These are phyloP conservation scores for Leersia perrieri DNA, from an alignment of 176 grass and related monocot genomes.

Conservation along the genomic window DNA sequence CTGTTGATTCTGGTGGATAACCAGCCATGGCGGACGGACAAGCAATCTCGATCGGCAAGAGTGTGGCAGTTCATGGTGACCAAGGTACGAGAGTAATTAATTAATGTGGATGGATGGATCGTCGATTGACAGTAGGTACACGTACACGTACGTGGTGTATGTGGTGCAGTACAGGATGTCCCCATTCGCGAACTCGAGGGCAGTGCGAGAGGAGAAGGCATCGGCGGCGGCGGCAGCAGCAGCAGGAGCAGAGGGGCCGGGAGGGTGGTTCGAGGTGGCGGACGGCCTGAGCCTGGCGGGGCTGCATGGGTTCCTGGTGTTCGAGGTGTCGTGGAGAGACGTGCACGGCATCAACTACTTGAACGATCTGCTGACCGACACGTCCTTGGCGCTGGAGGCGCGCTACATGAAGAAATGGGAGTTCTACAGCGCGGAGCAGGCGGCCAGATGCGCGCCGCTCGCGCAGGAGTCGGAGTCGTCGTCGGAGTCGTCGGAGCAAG, in stretches of 20 bases:
- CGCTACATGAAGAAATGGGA: conserved; percentile 92
- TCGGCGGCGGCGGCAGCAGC: too few species aligned
- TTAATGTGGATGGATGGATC: too few species aligned
- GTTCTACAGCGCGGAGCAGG: conserved; percentile 75
- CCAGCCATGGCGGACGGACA: conserved; percentile 69
- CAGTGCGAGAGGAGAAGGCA: too few species aligned
- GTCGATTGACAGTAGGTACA: too few species aligned
- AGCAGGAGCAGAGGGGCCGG: too few species aligned
- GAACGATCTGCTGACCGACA: conserved; percentile 85
- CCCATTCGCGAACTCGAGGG: conserved; percentile 69
- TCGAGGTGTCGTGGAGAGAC: conserved; percentile 79
- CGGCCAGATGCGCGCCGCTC: conserved; percentile 39
- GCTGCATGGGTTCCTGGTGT: conserved; percentile 86
- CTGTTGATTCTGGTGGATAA: conserved; percentile 90
- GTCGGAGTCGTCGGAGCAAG: too few species aligned
- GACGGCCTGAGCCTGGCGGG: conserved; percentile 48
- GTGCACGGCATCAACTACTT: conserved; percentile 94
- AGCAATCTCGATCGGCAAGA: conserved; percentile 63
- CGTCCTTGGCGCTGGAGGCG: conserved; percentile 77
- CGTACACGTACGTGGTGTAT: too few species aligned
- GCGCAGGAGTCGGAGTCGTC: background rate
- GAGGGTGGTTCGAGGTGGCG: conserved; percentile 50
- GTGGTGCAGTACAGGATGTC: conserved; percentile 98
- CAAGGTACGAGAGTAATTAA: conserved; percentile 56
- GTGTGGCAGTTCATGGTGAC: conserved; percentile 94